These are phyloP conservation scores for Colletotrichum lini DNA, from an alignment of 2,329 filamentous ascomycete genomes.

Conservation along the genomic window DNA sequence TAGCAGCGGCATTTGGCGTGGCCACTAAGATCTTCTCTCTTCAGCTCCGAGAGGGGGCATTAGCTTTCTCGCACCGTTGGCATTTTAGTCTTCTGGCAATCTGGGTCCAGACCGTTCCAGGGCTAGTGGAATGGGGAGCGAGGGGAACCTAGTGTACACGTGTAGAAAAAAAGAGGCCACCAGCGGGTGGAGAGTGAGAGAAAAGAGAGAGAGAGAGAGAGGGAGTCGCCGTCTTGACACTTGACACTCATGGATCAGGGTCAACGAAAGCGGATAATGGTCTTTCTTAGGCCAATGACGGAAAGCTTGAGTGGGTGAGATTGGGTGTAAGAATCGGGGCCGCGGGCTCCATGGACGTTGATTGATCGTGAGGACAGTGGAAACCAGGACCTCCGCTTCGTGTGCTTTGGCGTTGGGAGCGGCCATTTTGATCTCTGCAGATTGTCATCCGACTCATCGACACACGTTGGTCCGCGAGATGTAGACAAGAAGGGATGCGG, in stretches of 20 bases:
- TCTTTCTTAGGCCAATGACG: conserved; percentile 5
- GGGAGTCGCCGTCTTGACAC: conserved; percentile 5
- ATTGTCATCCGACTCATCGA: not conserved
- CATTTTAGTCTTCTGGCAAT: conserved; percentile 24
- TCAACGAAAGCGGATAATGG: not conserved
- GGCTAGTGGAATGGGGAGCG: conserved; percentile 30
- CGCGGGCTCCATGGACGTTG: conserved; percentile 12
- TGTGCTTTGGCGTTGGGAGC: not conserved
- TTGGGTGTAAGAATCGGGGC: not conserved
- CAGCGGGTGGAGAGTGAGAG: not conserved
- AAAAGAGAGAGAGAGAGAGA: too few species aligned
- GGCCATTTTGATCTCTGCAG: too few species aligned
- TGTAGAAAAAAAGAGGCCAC: conserved; percentile 4
- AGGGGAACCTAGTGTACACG: conserved; percentile 22
- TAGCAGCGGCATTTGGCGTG: conserved; percentile 10
- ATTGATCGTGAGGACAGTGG: conserved; percentile 2
- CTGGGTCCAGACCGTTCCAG: conserved; percentile 23
- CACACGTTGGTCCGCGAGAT: not conserved
- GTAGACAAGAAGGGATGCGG: not conserved
- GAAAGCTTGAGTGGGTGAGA: conserved; percentile 1
- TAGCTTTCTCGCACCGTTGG: conserved; percentile 22
- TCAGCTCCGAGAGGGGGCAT: conserved; percentile 32
- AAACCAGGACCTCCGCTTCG: conserved; percentile 9
- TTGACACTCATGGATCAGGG: conserved; percentile 37
- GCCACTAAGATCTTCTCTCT: not conserved